Conservation (phyloP, 495 filamentous ascomycete genomes). For the Paragyromitra xinjiangensis region DNA sequence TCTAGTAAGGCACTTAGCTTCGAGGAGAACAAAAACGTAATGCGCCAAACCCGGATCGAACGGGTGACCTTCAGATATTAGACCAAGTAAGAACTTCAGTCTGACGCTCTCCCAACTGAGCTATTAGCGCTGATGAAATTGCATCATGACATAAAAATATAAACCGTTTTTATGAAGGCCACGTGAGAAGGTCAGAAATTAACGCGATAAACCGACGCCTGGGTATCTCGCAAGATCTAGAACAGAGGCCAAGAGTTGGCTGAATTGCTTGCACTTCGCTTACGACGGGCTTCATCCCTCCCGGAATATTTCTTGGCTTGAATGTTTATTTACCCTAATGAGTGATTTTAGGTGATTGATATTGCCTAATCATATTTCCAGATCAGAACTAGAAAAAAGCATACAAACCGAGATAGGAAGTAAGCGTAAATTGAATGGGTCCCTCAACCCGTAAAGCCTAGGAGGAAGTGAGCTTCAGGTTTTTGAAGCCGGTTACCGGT, state of each 20-base stretch:
- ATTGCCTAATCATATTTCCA: not conserved
- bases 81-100: conserved; percentile 44
- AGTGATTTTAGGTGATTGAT: not conserved
- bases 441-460: no score
- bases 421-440: not conserved
- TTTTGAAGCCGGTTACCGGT: no score
- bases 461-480: no score
- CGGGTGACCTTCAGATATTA: conserved; percentile 53
- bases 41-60: conserved; percentile 57
- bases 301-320: not conserved
- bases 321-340: not conserved
- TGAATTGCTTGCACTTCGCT: not conserved
- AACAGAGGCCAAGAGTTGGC: not conserved
- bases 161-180: not conserved
- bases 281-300: not conserved
- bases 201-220: not conserved
- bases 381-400: not conserved
- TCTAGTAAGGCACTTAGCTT: not conserved
- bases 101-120: conserved; percentile 58
- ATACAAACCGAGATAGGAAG: not conserved
- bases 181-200: not conserved
- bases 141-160: not conserved
- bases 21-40: conserved; percentile 32
- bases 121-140: conserved; percentile 51
- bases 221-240: not conserved